A percentile compares a stretch with the other conserved stretches of the same genome.
These are phyloP conservation scores for Phyllosticta citribraziliensis DNA, from an alignment of 2,329 filamentous ascomycete species.

Conservation along the genomic window DNA sequence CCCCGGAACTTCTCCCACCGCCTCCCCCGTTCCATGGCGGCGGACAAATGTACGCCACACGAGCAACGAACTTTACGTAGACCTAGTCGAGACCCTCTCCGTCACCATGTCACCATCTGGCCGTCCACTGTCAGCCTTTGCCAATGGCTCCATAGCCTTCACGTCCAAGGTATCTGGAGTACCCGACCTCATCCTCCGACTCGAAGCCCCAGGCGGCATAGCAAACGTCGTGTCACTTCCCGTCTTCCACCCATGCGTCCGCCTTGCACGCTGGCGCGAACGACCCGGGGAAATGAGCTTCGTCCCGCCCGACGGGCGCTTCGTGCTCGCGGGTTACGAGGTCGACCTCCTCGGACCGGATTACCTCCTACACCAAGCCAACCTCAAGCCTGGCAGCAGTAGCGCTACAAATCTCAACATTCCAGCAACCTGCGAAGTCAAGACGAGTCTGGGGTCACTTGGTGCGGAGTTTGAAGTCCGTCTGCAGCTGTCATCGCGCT, in stretches of 20 bases:
- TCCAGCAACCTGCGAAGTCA: slow-evolving; percentile 72
- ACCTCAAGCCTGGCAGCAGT: slow-evolving; percentile 12
- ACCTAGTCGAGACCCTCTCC: slow-evolving; percentile 80
- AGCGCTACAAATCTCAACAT: slow-evolving; percentile 59
- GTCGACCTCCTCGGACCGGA: slow-evolving; percentile 75
- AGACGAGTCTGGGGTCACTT: slow-evolving; percentile 62
- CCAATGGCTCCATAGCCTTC: slow-evolving; percentile 88
- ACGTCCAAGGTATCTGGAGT: slow-evolving; percentile 91
- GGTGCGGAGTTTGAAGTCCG: slow-evolving; percentile 86
- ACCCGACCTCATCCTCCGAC: slow-evolving; percentile 73
- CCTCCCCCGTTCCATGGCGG: slow-evolving; percentile 68
- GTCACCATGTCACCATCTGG: slow-evolving; percentile 89
- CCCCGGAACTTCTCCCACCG: slow-evolving; percentile 11
- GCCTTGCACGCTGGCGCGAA: slow-evolving; percentile 82
- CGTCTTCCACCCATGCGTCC: slow-evolving; percentile 92
- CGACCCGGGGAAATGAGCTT: slow-evolving; percentile 89
- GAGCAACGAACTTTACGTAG: slow-evolving; percentile 93
- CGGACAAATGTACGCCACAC: slow-evolving; percentile 88
- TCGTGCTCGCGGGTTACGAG: slow-evolving; percentile 89
- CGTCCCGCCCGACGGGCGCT: slow-evolving; percentile 86
- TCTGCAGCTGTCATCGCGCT: slow-evolving; percentile 53
- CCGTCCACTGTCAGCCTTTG: slow-evolving; percentile 73
- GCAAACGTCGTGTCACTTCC: slow-evolving; percentile 70
- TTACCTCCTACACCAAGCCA: slow-evolving; percentile 24
- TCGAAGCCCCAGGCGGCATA: slow-evolving; percentile 66